Conservation (phyloP, 805 yeast genomes). For the Wickerhamiella australiensis region DNA sequence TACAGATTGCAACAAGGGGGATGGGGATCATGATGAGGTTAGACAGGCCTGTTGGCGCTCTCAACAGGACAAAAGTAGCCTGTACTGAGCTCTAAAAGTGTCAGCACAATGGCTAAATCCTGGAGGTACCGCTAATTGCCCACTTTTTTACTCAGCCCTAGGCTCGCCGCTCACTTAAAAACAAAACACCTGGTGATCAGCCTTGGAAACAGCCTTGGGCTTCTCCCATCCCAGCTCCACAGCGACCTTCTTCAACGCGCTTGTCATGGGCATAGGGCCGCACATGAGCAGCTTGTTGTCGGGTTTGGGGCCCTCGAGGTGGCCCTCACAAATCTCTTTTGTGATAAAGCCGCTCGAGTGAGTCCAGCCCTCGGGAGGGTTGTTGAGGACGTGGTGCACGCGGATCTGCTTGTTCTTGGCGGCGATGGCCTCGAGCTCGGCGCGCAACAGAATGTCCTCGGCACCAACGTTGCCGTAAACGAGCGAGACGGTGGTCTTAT, state of each 20-base stretch:
- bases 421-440: conserved; percentile 62
- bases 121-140: too few relatives aligned
- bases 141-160: not conserved
- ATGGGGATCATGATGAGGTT: too few relatives aligned
- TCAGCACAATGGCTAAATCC: too few relatives aligned
- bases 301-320: conserved; percentile 48
- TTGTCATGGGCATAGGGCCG: conserved; percentile 91
- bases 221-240: conserved; percentile 62
- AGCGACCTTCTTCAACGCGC: conserved; percentile 73
- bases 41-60: too few relatives aligned
- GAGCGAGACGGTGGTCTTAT: conserved; percentile 60
- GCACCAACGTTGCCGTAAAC: conserved; percentile 72
- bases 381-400: conserved; percentile 64
- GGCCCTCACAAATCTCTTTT: conserved; percentile 50
- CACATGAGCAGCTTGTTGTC: conserved; percentile 68
- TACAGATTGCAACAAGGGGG: too few relatives aligned
- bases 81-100: too few relatives aligned
- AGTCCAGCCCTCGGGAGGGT: conserved; percentile 56
- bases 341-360: conserved; percentile 76
- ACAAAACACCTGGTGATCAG: conserved; percentile 84
- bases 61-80: too few relatives aligned
- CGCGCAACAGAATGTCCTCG: conserved; percentile 67
- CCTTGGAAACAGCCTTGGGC: conserved; percentile 78
- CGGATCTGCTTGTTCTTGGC: conserved; percentile 36
- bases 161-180: conserved; percentile 34